Percentiles rank a stretch among this genome's conserved stretches.
These are phyloP conservation scores for Sphenostylis stenocarpa DNA, from an alignment of 306 rosid species.

Conservation along the genomic window DNA sequence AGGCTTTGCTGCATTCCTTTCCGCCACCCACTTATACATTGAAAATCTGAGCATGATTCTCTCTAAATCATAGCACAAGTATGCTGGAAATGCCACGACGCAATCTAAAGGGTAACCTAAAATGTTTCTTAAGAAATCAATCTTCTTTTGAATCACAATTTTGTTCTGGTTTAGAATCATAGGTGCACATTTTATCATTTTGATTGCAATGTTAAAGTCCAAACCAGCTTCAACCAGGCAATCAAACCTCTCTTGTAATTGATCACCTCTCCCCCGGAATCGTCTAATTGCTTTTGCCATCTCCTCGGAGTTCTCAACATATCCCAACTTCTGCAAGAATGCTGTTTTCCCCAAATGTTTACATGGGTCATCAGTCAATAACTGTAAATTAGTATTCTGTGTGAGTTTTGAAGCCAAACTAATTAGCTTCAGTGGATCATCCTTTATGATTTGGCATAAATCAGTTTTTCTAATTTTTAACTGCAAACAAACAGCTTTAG, in stretches of 20 bases:
- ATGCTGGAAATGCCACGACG: slow-evolving; percentile 56
- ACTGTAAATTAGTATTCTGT: slow-evolving; percentile 28
- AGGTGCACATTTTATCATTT: slow-evolving; percentile 61
- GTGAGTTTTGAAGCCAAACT: slow-evolving; percentile 50
- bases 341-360: slow-evolving; percentile 52
- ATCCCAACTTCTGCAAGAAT: slow-evolving; percentile 70
- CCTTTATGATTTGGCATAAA: slow-evolving; percentile 52
- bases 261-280: slow-evolving; percentile 79
- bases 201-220: slow-evolving; percentile 52
- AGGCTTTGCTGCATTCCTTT: slow-evolving; percentile 55
- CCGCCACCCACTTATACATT: slow-evolving; percentile 71
- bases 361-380: slow-evolving; percentile 21
- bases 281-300: slow-evolving; percentile 61
- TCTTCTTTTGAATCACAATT: slow-evolving; percentile 56
- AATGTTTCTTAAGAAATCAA: slow-evolving; percentile 48
- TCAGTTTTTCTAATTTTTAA: slow-evolving; percentile 49
- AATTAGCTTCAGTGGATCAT: slow-evolving; percentile 60
- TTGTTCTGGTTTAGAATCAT: slow-evolving; percentile 60
- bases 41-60: slow-evolving; percentile 55
- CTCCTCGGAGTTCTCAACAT: slow-evolving; percentile 72
- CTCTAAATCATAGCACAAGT: slow-evolving; percentile 59
- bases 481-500: slow-evolving; percentile 53
- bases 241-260: slow-evolving; percentile 82
- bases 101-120: slow-evolving; percentile 66
- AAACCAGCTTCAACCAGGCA: slow-evolving; percentile 81